These are phyloP conservation scores for Aspergillus sp. DNA, from an alignment of 2,329 filamentous ascomycete species.

Conservation along the genomic window DNA sequence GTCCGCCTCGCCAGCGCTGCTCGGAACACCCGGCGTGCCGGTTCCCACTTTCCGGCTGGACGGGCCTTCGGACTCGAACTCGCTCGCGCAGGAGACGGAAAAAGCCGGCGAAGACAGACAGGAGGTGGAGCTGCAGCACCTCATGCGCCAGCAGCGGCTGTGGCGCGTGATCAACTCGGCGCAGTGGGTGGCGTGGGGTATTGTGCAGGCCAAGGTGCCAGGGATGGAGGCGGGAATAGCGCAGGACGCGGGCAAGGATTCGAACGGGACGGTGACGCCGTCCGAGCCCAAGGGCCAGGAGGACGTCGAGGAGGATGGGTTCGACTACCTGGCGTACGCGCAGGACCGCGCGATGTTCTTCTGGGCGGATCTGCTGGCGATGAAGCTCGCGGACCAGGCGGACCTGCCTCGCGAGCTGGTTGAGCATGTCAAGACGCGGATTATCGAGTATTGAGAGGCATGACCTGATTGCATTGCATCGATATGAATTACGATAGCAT, in stretches of 20 bases:
- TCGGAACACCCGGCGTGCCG: conserved; percentile 28
- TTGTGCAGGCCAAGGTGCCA: conserved; percentile 84
- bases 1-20: too few species aligned
- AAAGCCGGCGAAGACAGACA: conserved; percentile 52
- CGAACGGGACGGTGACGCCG: too few species aligned
- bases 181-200: conserved; percentile 91
- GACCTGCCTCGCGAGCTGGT: conserved; percentile 65
- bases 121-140: conserved; percentile 58
- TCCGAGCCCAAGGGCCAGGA: conserved; percentile 25
- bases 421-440: conserved; percentile 51
- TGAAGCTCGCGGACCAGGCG: conserved; percentile 65
- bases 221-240: conserved; percentile 49
- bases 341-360: conserved; percentile 88
- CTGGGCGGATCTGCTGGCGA: conserved; percentile 75
- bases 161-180: conserved; percentile 86
- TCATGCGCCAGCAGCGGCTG: conserved; percentile 68
- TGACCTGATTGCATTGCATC: background rate
- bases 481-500: too few species aligned
- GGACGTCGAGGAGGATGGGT: conserved; percentile 58
- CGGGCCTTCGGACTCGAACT: conserved; percentile 47
- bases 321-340: conserved; percentile 87
- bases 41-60: conserved; percentile 71
- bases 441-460: conserved; percentile 51
- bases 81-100: conserved; percentile 49
- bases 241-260: conserved; percentile 3